These are phyloP conservation scores for Cordyceps cateniannulata DNA, from an alignment of 2,329 filamentous ascomycete species.

Conservation along the genomic window DNA sequence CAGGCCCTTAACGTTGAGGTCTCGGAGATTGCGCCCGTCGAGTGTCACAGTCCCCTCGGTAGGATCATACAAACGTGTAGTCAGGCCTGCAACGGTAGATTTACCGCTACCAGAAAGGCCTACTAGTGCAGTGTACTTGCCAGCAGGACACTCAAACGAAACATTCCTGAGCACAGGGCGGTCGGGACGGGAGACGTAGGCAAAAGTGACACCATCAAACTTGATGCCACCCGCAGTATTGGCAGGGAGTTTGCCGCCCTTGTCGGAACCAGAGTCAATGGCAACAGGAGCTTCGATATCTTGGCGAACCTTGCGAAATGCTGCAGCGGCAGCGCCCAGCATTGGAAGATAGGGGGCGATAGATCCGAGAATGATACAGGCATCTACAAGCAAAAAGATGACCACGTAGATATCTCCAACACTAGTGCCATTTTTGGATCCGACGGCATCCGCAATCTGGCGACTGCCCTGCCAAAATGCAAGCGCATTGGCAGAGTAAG, in stretches of 20 bases:
- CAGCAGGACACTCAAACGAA: slow-evolving; percentile 40
- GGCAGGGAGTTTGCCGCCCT: slow-evolving; percentile 36
- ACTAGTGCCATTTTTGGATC: slow-evolving; percentile 27
- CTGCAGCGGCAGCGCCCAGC: slow-evolving; percentile 49
- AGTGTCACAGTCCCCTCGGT: slow-evolving; percentile 39
- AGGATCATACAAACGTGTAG: slow-evolving; percentile 53
- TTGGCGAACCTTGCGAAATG: slow-evolving; percentile 50
- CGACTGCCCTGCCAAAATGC: slow-evolving; percentile 62
- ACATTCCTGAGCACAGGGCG: slow-evolving; percentile 36
- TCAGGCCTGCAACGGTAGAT: slow-evolving; percentile 48
- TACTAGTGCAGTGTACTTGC: slow-evolving; percentile 49
- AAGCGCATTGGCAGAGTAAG: slow-evolving; percentile 59
- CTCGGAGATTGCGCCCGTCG: slow-evolving; percentile 40
- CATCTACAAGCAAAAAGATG: slow-evolving; percentile 57
- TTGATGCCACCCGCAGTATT: slow-evolving; percentile 31
- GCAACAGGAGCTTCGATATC: slow-evolving; percentile 47
- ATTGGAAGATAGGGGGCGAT: slow-evolving; percentile 58
- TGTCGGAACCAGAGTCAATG: slow-evolving; percentile 36
- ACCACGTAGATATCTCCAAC: slow-evolving; percentile 54
- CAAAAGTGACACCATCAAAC: slow-evolving; percentile 38
- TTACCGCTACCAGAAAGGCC: slow-evolving; percentile 54
- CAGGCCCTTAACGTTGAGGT: slow-evolving; percentile 39
- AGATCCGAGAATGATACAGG: slow-evolving; percentile 55
- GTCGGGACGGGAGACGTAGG: slow-evolving; percentile 37
- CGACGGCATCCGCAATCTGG: slow-evolving; percentile 36